Percentiles rank a stretch among this genome's conserved stretches.
phyloP scores from a whole-genome alignment of 176 grass and related monocot species.

The Aegilops tauschii region DNA sequence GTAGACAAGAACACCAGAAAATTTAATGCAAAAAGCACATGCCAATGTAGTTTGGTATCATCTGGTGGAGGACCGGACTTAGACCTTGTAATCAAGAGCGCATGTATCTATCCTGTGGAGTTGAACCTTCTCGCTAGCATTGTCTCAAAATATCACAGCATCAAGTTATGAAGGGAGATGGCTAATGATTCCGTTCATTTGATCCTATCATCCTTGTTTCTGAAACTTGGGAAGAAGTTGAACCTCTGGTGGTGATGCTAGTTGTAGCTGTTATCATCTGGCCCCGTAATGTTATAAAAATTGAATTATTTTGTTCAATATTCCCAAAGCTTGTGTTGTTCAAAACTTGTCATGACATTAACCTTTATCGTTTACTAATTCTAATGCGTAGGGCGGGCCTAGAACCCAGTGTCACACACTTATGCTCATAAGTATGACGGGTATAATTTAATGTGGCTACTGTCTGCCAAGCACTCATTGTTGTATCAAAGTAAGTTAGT shows the following conservation, averaged over 20 bases:
- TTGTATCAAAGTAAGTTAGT: not conserved
- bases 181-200: not conserved
- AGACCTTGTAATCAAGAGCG: not conserved
- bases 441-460: not conserved
- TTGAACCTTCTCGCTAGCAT: not conserved
- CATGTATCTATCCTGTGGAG: not conserved
- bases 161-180: not conserved
- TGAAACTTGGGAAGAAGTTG: not conserved
- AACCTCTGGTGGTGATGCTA: not conserved
- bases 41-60: not conserved
- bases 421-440: not conserved
- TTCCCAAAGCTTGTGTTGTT: not conserved
- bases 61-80: not conserved
- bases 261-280: not conserved
- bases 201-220: not conserved
- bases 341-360: not conserved
- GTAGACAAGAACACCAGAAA: not conserved
- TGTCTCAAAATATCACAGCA: not conserved
- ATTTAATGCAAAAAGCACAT: not conserved
- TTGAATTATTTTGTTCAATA: not conserved
- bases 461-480: not conserved
- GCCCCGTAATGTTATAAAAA: not conserved
- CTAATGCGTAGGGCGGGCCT: not conserved
- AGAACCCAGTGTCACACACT: constrained; percentile 2
- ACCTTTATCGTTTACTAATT: not conserved